These are phyloP conservation scores for Chlorella sp. DNA, from an alignment of 139 green algal species.

Conservation along the genomic window DNA sequence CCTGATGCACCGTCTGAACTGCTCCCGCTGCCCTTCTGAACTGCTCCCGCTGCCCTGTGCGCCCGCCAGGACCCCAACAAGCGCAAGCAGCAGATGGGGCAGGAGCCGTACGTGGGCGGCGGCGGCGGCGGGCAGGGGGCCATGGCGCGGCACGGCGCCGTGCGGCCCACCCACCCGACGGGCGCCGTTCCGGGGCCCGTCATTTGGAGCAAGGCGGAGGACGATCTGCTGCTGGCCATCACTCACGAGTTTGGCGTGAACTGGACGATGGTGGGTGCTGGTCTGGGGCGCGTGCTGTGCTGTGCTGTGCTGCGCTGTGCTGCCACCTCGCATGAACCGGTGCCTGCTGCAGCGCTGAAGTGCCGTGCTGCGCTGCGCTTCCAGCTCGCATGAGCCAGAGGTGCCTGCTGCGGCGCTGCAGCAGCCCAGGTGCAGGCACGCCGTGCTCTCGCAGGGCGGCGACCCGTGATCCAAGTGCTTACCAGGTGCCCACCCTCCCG, in stretches of 20 bases:
- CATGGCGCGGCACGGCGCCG: not conserved
- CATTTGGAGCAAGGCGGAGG: constrained; percentile 26
- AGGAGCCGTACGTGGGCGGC: not conserved
- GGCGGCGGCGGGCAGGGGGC: constrained; percentile 12
- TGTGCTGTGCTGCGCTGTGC: too few relatives aligned
- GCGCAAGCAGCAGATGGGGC: constrained; percentile 16
- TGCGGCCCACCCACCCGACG: not conserved
- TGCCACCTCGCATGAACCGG: not conserved
- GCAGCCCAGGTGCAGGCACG: not conserved
- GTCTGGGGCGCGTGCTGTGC: not conserved
- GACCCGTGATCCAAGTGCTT: too few relatives aligned
- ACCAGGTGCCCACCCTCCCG: not conserved
- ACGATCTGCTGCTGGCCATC: constrained; percentile 71
- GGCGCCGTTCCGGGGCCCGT: constrained; percentile 7
- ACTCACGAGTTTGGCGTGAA: constrained; percentile 81
- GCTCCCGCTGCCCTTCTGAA: too few relatives aligned
- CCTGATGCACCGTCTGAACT: too few relatives aligned
- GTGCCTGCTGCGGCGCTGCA: not conserved
- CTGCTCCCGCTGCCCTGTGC: too few relatives aligned
- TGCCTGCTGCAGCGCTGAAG: not conserved
- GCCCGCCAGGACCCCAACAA: constrained; percentile 15
- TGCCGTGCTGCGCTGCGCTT: not conserved
- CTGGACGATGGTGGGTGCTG: constrained; percentile 60
- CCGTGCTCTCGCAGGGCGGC: too few relatives aligned
- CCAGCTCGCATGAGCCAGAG: too few relatives aligned